Evolutionary conservation across 1,284 basidiomycete species (phyloP).

Genomic region (Ganoderma lucidum): DNA sequence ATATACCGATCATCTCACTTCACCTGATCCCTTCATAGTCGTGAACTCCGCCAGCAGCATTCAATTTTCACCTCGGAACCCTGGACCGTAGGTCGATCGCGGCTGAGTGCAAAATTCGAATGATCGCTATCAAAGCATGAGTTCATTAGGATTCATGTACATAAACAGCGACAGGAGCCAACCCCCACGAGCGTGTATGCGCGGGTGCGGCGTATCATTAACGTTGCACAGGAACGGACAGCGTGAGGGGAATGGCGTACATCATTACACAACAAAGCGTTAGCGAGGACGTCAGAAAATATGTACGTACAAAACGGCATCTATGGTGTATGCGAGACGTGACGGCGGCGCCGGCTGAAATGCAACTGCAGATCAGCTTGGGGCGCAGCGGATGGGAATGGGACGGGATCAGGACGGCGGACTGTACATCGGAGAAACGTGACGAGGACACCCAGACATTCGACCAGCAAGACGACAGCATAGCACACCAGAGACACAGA

Average conservation of each 20-base stretch:
- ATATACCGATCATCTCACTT: constrained; percentile 1
- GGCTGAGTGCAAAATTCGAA: neutral
- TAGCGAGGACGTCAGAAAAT: neutral
- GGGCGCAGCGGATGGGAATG: neutral
- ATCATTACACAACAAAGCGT: constrained; percentile 9
- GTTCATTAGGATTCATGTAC: constrained; percentile 6
- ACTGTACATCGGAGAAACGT: constrained; percentile 4
- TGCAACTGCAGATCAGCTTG: neutral
- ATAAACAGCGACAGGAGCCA: neutral
- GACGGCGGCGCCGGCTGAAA: neutral
- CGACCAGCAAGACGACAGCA: constrained; percentile 5
- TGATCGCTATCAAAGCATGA: constrained; percentile 6
- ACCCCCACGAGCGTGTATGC: constrained; percentile 4
- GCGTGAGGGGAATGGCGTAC: neutral
- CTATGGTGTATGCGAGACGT: neutral
- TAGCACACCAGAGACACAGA: constrained; percentile 9
- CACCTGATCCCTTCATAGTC: neutral
- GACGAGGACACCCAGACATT: constrained; percentile 7
- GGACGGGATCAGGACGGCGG: neutral
- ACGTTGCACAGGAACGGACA: constrained; percentile 5
- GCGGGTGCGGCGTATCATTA: neutral
- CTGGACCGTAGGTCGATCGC: neutral
- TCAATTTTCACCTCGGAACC: neutral
- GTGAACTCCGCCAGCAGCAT: neutral
- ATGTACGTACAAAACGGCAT: constrained; percentile 5